Evolutionary conservation across 106 monocot species (phyloP).

Genomic region (Vanilla planifolia): DNA sequence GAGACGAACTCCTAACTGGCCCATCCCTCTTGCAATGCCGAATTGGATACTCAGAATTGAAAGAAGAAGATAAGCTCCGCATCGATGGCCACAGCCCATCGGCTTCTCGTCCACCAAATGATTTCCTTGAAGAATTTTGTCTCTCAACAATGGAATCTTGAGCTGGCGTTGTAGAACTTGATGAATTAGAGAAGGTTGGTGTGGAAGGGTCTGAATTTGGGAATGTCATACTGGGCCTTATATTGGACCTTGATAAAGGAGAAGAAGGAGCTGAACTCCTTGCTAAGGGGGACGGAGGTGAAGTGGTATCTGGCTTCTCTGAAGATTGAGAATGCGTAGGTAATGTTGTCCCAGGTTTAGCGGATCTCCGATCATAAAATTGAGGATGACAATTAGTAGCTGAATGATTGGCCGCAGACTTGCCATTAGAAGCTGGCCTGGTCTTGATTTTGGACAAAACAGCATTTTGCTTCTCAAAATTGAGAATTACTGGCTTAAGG

Average conservation of each 20-base stretch:
- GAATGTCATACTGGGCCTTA: conserved; percentile 22
- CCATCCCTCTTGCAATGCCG: conserved; percentile 27
- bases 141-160: conserved; percentile 31
- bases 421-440: conserved; percentile 47
- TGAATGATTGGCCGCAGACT: conserved; percentile 18
- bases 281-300: conserved; percentile 22
- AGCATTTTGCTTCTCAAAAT: conserved; percentile 72
- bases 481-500: conserved; percentile 37
- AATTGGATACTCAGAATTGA: conserved; percentile 43
- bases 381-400: conserved; percentile 38
- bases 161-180: conserved; percentile 49
- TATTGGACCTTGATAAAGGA: conserved; percentile 22
- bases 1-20: conserved; percentile 4
- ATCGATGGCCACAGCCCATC: conserved; percentile 86
- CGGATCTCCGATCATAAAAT: conserved; percentile 6
- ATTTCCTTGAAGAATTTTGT: conserved; percentile 20
- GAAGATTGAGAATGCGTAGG: conserved; percentile 49
- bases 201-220: conserved; percentile 33
- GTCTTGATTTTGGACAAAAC: conserved; percentile 23
- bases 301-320: not conserved
- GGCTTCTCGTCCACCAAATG: conserved; percentile 16
- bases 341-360: conserved; percentile 6
- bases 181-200: conserved; percentile 25
- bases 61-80: conserved; percentile 64
- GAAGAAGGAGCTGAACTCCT: conserved; percentile 22